Evolutionary conservation across 148 eudicot genomes (phyloP), one percentile per base, ranked within the genome.

Genomic region (Arbutus unedo): DNA sequence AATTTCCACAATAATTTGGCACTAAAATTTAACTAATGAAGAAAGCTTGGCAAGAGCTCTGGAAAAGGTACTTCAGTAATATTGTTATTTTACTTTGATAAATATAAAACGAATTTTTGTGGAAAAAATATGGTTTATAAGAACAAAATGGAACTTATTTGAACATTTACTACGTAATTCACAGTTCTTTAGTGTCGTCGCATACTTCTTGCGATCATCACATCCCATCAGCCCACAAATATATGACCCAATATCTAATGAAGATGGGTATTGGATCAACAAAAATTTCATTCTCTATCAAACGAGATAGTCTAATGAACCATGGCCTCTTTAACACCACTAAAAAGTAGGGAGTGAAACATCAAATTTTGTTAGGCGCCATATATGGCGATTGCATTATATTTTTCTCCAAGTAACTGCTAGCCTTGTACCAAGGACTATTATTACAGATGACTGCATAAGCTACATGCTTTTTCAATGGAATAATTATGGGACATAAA

Each of bases 361-460:
- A 45, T 45, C 8, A 45, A 4, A 44, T 21, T 21, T 78, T 79
- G 25, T 6, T 11, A 5, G 47, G 41, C 11, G 44, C 44, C 72
- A 59, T 8, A 59, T 48, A 41, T 16, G 53, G n/a, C 4, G 38
- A 31, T 31, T 31, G 38, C 38, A 68, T 68, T 68, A 4, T 43
- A 71, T 11, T 45, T 18, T 15, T 9, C 16, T 2, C 13, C 9
- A 15, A 1, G 67, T 74, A 74, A 74, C 55, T 49, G 56, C 56
- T 51, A n/a, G 56, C 56, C 19, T 74, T 50, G 78, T 74, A n/a
- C 77, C 10, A 74, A 74, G 15, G 77, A 19, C 54, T 48, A 74
- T 47, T 74, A 13, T 74, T 19, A 74, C 54, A 74, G 43, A 25
- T 66, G 5, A 66, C 70, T 14, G 10, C 55, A 45, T 19, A 47